phyloP scores from a whole-genome alignment of 2,329 filamentous ascomycete species.

The Neofusicoccum ribis region DNA sequence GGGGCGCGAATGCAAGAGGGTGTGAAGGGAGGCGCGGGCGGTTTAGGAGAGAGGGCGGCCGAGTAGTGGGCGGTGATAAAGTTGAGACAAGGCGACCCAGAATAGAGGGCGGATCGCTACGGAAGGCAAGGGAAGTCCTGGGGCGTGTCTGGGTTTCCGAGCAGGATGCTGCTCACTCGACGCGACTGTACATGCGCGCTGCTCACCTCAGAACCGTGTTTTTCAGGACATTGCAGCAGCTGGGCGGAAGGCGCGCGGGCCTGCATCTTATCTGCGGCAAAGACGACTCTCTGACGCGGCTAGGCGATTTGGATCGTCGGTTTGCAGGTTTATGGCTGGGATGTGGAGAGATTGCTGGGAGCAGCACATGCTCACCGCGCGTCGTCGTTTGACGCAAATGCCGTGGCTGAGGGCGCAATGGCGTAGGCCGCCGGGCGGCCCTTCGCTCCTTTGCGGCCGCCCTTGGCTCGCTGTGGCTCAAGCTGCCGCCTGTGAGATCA shows the following conservation, averaged over 20 bases:
- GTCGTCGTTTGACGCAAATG: slow-evolving; percentile 10
- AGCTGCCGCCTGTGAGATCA: background rate
- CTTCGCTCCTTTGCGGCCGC: background rate
- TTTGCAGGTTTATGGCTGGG: slow-evolving; percentile 8
- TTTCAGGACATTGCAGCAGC: background rate
- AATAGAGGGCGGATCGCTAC: slow-evolving; percentile 7
- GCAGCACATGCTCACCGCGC: slow-evolving; percentile 1
- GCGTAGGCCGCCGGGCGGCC: background rate
- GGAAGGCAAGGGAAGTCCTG: slow-evolving; percentile 5
- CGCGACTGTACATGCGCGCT: background rate
- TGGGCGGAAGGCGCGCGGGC: background rate
- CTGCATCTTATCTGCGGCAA: background rate
- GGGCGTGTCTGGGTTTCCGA: background rate
- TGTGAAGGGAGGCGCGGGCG: background rate
- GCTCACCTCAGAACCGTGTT: slow-evolving; percentile 4
- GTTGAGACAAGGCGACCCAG: slow-evolving; percentile 15
- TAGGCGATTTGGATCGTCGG: slow-evolving; percentile 12
- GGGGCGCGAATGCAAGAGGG: background rate
- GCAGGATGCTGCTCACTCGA: background rate
- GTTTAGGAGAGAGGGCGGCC: background rate
- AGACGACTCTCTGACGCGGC: background rate
- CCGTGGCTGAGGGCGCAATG: slow-evolving; percentile 3
- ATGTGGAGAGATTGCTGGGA: slow-evolving; percentile 12
- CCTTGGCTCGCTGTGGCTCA: background rate
- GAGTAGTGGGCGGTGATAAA: background rate